These are phyloP conservation scores for Omphalotus guepiniiformis DNA, from an alignment of 768 basidiomycete species.

Conservation along the genomic window DNA sequence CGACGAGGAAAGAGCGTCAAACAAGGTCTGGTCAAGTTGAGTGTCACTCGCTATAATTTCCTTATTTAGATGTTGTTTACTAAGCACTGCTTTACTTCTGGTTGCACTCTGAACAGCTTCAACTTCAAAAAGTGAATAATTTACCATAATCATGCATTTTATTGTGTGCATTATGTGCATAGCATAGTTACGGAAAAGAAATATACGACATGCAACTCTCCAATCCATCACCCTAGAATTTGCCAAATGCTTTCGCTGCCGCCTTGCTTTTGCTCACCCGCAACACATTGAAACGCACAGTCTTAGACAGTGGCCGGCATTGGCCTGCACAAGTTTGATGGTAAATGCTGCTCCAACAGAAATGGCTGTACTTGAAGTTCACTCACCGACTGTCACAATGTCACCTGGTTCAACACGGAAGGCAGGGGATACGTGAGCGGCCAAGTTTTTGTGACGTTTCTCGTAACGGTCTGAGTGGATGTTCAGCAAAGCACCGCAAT, in stretches of 20 bases:
- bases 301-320: constrained; percentile 98
- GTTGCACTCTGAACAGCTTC: background rate
- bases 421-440: constrained; percentile 94
- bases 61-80: constrained; percentile 36
- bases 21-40: constrained; percentile 5
- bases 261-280: constrained; percentile 95
- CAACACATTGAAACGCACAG: constrained; percentile 98
- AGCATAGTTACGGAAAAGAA: constrained; percentile 20
- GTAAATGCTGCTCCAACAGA: constrained; percentile 8
- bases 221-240: constrained; percentile 59
- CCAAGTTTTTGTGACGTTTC: constrained; percentile 98
- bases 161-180: constrained; percentile 21
- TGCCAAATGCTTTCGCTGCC: constrained; percentile 84
- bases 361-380: background rate
- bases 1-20: constrained; percentile 11
- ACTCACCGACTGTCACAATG: constrained; percentile 89
- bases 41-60: background rate
- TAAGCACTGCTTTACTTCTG: background rate
- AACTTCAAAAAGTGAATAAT: background rate
- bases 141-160: constrained; percentile 20
- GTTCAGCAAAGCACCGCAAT: constrained; percentile 3
- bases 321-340: constrained; percentile 54
- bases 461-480: constrained; percentile 82
- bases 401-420: constrained; percentile 98
- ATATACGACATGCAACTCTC: constrained; percentile 6